Conservation (phyloP, 73 alveolate species). For the Symbiodinium pilosum region DNA sequence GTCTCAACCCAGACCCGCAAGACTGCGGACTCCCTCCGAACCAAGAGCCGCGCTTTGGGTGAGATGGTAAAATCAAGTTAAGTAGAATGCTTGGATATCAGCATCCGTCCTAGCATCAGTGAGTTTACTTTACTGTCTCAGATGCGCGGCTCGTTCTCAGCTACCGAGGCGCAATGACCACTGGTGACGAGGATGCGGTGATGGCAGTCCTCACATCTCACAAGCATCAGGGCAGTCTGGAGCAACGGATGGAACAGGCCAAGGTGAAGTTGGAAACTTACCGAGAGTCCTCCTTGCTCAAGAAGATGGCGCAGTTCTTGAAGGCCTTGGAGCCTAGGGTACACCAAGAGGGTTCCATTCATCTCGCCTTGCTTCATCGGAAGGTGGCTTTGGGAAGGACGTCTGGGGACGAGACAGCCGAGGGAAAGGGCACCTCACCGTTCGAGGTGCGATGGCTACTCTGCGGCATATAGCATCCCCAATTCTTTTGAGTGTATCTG, state of each 20-base stretch:
- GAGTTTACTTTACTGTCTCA: not conserved
- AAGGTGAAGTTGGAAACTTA: not conserved
- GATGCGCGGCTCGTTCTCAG: not conserved
- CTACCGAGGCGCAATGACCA: not conserved
- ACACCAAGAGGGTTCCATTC: not conserved
- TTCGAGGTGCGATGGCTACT: constrained; percentile 6
- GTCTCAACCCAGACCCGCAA: not conserved
- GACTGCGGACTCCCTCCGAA: not conserved
- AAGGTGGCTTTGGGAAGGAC: constrained; percentile 16
- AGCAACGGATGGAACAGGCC: not conserved
- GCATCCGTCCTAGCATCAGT: not conserved
- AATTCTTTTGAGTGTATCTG: no score
- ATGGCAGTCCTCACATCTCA: constrained; percentile 8
- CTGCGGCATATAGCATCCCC: not conserved
- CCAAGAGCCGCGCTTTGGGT: not conserved
- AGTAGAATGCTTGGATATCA: no score
- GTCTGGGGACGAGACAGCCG: not conserved
- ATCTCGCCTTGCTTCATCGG: not conserved
- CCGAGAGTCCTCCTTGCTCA: not conserved
- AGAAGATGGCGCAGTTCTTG: not conserved
- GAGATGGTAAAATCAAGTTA: not conserved
- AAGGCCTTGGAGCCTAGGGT: not conserved
- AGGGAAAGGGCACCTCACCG: not conserved
- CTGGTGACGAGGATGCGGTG: not conserved
- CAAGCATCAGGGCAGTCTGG: not conserved